These are phyloP conservation scores for Boechera retrofracta DNA, from an alignment of 345 rosid species.

Conservation along the genomic window DNA sequence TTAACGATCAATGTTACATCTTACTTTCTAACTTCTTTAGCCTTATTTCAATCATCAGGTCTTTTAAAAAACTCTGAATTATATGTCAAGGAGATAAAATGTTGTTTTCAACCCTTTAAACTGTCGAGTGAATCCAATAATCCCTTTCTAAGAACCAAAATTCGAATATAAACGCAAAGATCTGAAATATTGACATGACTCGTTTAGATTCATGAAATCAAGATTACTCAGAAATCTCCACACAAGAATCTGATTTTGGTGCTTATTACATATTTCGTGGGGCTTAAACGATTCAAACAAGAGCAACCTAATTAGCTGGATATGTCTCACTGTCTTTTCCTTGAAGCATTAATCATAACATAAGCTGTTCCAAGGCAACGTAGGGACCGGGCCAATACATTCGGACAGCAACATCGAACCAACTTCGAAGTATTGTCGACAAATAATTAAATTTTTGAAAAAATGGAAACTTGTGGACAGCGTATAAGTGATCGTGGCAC, in stretches of 20 bases:
- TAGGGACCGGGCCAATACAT: slow-evolving; percentile 46
- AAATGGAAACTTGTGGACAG: slow-evolving; percentile 45
- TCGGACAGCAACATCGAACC: slow-evolving; percentile 49
- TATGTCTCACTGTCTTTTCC: slow-evolving; percentile 46
- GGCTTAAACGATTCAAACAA: slow-evolving; percentile 34
- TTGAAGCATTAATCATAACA: slow-evolving; percentile 40
- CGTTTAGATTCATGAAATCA: slow-evolving; percentile 22
- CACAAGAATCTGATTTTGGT: slow-evolving; percentile 14
- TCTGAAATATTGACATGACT: slow-evolving; percentile 28
- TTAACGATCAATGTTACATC: slow-evolving; percentile 20
- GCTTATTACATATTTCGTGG: slow-evolving; percentile 22
- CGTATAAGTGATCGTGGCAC: slow-evolving; percentile 42
- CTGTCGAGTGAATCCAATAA: slow-evolving; percentile 20
- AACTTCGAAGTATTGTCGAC: slow-evolving; percentile 42
- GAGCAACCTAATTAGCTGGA: slow-evolving; percentile 44
- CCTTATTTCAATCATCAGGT: slow-evolving; percentile 31
- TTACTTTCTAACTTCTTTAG: slow-evolving; percentile 25
- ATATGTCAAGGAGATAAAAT: background rate
- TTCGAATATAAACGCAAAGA: background rate
- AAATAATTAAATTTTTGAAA: background rate
- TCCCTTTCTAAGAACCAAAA: slow-evolving; percentile 8
- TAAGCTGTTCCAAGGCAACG: slow-evolving; percentile 40
- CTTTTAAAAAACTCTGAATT: slow-evolving; percentile 1
- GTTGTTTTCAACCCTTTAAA: slow-evolving; percentile 13
- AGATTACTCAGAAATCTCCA: slow-evolving; percentile 12